These are phyloP conservation scores for Vaccinium darrowii DNA, from an alignment of 148 eudicot species.

Conservation along the genomic window DNA sequence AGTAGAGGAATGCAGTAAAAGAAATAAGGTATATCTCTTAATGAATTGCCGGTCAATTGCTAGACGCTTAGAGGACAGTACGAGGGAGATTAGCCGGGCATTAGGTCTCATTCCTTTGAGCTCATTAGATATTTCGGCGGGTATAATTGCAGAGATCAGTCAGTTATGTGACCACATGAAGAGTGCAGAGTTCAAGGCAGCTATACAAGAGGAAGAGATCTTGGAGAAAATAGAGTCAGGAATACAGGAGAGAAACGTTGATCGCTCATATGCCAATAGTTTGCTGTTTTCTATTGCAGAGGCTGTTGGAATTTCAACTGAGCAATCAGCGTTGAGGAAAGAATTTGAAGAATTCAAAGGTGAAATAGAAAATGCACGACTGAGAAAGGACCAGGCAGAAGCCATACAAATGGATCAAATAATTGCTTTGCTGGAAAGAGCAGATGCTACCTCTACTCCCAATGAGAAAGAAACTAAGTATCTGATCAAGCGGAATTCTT, in stretches of 20 bases:
- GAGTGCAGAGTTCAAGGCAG: constrained; percentile 37
- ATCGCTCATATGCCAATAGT: constrained; percentile 38
- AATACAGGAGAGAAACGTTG: constrained; percentile 41
- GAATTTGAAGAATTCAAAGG: constrained; percentile 43
- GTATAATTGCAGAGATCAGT: constrained; percentile 23
- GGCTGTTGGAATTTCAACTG: constrained; percentile 42
- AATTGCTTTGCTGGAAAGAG: constrained; percentile 38
- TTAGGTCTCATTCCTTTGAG: constrained; percentile 31
- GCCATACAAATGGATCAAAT: constrained; percentile 51
- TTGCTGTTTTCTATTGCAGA: constrained; percentile 37
- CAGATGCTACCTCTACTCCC: constrained; percentile 37
- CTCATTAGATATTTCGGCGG: constrained; percentile 28
- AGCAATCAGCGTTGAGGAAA: constrained; percentile 29
- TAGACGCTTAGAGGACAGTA: constrained; percentile 25
- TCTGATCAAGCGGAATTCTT: constrained; percentile 32
- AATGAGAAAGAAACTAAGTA: constrained; percentile 37
- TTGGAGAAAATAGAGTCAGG: constrained; percentile 42
- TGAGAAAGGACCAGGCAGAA: constrained; percentile 45
- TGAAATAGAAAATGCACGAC: constrained; percentile 34
- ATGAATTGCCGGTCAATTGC: constrained; percentile 32
- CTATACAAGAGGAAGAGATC: constrained; percentile 38
- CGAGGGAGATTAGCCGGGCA: constrained; percentile 34
- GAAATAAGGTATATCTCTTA: constrained; percentile 38
- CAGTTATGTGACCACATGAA: constrained; percentile 30
- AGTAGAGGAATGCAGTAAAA: constrained; percentile 32